Percentiles rank a stretch among this genome's conserved stretches.
phyloP scores from a whole-genome alignment of 495 filamentous ascomycete species.

The Penicillium atrosanguineum region DNA sequence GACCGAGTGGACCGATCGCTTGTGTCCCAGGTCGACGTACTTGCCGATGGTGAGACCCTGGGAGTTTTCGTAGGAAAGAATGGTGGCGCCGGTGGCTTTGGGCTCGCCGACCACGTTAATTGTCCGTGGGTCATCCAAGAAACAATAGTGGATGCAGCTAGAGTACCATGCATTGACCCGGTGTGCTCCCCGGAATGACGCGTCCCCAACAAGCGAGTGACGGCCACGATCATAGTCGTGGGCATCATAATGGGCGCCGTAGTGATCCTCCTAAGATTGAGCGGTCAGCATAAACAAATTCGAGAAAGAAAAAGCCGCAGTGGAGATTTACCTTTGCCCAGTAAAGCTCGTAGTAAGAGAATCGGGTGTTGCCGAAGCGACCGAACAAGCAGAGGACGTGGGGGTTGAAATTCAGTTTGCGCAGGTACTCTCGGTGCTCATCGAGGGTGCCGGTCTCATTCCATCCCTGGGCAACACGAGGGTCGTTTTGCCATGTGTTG shows the following conservation, averaged over 20 bases:
- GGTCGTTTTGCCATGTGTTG: conserved; percentile 69
- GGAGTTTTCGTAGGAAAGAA: conserved; percentile 64
- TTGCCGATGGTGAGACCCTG: conserved; percentile 64
- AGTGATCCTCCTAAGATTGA: conserved; percentile 57
- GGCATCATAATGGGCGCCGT: conserved; percentile 63
- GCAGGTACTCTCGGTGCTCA: conserved; percentile 61
- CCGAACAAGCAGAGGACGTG: conserved; percentile 62
- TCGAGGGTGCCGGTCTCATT: conserved; percentile 63
- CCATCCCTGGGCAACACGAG: conserved; percentile 67
- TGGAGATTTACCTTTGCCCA: conserved; percentile 59
- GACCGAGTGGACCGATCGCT: conserved; percentile 60
- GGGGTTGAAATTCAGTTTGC: conserved; percentile 57
- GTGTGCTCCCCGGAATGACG: conserved; percentile 59
- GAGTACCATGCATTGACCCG: conserved; percentile 69
- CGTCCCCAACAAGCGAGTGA: conserved; percentile 65
- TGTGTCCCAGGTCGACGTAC: conserved; percentile 64
- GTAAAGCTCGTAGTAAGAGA: conserved; percentile 70
- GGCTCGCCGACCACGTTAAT: conserved; percentile 63
- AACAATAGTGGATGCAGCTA: conserved; percentile 66
- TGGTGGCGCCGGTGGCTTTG: conserved; percentile 55
- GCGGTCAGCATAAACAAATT: conserved; percentile 6
- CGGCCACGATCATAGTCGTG: conserved; percentile 65
- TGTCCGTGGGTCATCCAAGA: conserved; percentile 67
- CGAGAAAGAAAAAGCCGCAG: not conserved
- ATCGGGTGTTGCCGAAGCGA: conserved; percentile 56